Percentiles rank a stretch among this genome's conserved stretches.
Evolutionary conservation across 345 rosid species (phyloP).

Genomic region (Lepidium didymum): DNA sequence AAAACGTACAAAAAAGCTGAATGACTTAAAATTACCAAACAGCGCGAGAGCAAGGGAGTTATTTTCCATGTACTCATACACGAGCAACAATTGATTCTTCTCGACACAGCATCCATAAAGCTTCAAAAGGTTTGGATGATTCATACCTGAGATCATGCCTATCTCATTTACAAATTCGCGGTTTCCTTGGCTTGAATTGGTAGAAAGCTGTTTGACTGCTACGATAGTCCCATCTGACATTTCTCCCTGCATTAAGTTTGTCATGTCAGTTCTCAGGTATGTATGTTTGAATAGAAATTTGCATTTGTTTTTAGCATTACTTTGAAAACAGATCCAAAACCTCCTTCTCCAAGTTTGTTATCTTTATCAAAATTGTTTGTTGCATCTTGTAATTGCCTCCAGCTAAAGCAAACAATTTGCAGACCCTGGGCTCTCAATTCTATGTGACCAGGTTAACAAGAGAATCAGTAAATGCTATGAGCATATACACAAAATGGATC

Average conservation of each 20-base stretch:
- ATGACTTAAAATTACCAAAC: constrained; percentile 10
- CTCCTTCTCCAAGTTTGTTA: constrained; percentile 32
- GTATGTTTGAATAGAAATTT: background rate
- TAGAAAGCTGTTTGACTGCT: constrained; percentile 36
- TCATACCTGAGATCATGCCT: constrained; percentile 33
- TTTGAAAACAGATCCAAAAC: constrained; percentile 27
- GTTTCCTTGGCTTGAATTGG: constrained; percentile 36
- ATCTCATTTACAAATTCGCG: constrained; percentile 37
- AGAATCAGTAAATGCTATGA: background rate
- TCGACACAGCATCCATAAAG: constrained; percentile 37
- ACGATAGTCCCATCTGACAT: constrained; percentile 15
- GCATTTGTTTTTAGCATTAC: background rate
- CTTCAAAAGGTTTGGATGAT: constrained; percentile 36
- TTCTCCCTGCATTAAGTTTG: constrained; percentile 12
- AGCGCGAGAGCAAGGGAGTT: constrained; percentile 33
- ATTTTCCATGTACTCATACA: constrained; percentile 39
- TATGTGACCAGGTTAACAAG: background rate
- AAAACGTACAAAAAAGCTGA: background rate
- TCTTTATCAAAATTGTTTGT: constrained; percentile 17
- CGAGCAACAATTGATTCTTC: constrained; percentile 28
- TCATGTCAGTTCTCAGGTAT: background rate
- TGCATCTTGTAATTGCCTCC: constrained; percentile 19
- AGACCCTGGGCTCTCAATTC: background rate
- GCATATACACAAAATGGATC: background rate
- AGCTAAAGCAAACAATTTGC: constrained; percentile 12